A percentile compares a stretch with the other conserved stretches of the same genome.
phyloP scores from a whole-genome alignment of 2,329 filamentous ascomycete species.

The Beauveria bassiana region DNA sequence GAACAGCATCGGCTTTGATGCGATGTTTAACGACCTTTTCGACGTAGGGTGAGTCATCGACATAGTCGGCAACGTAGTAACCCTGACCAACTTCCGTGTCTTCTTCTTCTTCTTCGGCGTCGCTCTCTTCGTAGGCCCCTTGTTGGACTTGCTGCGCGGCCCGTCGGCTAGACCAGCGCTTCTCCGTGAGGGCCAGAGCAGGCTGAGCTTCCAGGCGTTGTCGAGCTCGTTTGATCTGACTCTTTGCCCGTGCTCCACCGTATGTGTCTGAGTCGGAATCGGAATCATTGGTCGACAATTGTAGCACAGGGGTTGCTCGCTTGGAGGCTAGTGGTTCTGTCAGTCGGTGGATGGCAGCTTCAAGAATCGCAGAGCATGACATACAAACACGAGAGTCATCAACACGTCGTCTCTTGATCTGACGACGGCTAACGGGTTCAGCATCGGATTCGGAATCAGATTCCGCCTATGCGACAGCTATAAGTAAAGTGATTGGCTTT shows the following conservation, averaged over 20 bases:
- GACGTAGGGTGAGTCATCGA: conserved; percentile 77
- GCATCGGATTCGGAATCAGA: conserved; percentile 67
- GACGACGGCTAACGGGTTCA: conserved; percentile 46
- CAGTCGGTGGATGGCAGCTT: conserved; percentile 14
- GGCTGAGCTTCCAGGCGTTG: conserved; percentile 62
- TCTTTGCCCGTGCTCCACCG: conserved; percentile 65
- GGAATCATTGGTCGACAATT: conserved; percentile 51
- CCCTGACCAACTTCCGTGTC: conserved; percentile 50
- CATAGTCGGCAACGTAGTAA: conserved; percentile 61
- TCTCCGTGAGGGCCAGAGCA: conserved; percentile 63
- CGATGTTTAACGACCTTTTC: conserved; percentile 87
- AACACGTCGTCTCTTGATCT: conserved; percentile 61
- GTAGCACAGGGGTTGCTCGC: conserved; percentile 46
- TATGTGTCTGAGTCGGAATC: conserved; percentile 72
- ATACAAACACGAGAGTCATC: conserved; percentile 57
- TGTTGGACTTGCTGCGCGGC: conserved; percentile 67
- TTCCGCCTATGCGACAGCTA: conserved; percentile 31
- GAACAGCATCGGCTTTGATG: conserved; percentile 58
- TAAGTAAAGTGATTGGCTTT: not conserved
- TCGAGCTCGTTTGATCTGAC: conserved; percentile 67
- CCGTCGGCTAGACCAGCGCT: conserved; percentile 84
- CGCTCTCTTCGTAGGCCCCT: conserved; percentile 59
- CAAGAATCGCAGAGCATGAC: conserved; percentile 18
- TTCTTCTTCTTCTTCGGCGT: conserved; percentile 56
- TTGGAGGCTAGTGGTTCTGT: conserved; percentile 45